Conservation (phyloP, 2,329 filamentous ascomycete genomes). For the Verticillium klebahnii region DNA sequence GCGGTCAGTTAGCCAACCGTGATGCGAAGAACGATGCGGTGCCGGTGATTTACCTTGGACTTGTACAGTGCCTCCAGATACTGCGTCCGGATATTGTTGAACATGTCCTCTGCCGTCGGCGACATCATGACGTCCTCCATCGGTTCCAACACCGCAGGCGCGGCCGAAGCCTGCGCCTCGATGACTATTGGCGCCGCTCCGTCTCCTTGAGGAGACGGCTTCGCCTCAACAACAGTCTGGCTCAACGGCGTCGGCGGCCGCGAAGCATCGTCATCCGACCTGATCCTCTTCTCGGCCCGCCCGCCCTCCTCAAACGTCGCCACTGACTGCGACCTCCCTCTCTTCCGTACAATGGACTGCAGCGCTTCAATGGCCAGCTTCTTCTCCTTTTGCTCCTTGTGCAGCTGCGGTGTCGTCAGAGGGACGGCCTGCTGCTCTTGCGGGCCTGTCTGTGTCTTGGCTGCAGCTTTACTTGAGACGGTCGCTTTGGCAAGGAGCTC, state of each 20-base stretch:
- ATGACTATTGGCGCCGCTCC: conserved; percentile 6
- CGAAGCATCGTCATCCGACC: conserved; percentile 38
- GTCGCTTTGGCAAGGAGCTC: conserved; percentile 47
- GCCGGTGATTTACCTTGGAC: conserved; percentile 47
- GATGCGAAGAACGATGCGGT: conserved; percentile 16
- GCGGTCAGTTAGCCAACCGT: conserved; percentile 13
- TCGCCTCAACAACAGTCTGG: neutral
- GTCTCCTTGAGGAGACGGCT: conserved; percentile 2
- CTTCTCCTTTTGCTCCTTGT: conserved; percentile 50
- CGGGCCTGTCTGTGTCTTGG: neutral
- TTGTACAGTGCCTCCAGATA: conserved; percentile 59
- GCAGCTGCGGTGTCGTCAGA: conserved; percentile 38
- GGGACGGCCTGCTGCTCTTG: conserved; percentile 14
- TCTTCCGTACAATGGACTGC: conserved; percentile 55
- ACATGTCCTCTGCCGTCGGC: conserved; percentile 46
- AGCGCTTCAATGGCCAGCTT: conserved; percentile 58
- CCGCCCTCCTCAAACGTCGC: conserved; percentile 25
- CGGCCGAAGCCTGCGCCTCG: conserved; percentile 13
- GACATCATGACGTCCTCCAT: conserved; percentile 18
- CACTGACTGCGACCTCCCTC: conserved; percentile 39
- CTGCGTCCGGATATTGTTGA: conserved; percentile 53
- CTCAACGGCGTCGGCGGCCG: conserved; percentile 68
- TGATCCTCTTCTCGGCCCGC: conserved; percentile 10
- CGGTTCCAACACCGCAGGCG: conserved; percentile 9
- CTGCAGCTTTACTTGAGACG: conserved; percentile 28